Base-by-base conservation (phyloP, 2,329 filamentous ascomycete species). In the Thelonectria discophora region DNA sequence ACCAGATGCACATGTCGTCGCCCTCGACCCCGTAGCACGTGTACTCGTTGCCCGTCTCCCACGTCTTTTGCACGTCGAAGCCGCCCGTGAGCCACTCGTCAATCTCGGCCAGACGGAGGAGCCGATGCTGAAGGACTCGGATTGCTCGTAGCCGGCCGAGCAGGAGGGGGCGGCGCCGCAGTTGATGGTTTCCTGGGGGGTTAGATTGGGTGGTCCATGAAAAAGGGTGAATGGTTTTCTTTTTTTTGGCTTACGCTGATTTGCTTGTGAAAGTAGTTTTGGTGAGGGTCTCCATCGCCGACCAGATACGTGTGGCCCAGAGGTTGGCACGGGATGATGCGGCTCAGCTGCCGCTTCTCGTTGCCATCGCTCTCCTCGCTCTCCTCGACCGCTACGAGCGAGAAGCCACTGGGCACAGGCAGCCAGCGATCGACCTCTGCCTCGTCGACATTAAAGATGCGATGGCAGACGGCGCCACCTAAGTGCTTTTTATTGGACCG, bases 221-320 rank as follows among this genome's bases (percentile, higher is more conserved):
- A n/a, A n/a, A n/a, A n/a, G n/a, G n/a, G n/a, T n/a, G n/a, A n/a
- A n/a, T n/a, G n/a, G n/a, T n/a, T n/a, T n/a, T n/a, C n/a, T n/a
- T n/a, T 9, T 3, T 4, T 4, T 11, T 34, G 8, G n/a, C 24
- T 55, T 46, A 46, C 57, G 18, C 51, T 60, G 6, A 60, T 60
- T 12, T 60, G 57, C 45, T 43, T 54, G 39, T 60, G 45, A 15
- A 27, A 60, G 51, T 55, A 60, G 46, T 60, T 60, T 39, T 60
- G 51, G 27, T 60, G 51, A 3, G 57, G 57, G 30, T 60, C 46
- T 30, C 57, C 57, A n/a, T 60, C 57, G 7, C 57, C 57, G 2
- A 46, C 46, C 24, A 55, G n/a, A 27, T 27, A 43, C 3, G 51
- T 60, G 30, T 34, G 40, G 2, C 12, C 13, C 5, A 43, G n/a